Evolutionary conservation across 2,329 filamentous ascomycete species (phyloP), one percentile per base, ranked within the genome.

Genomic region (Ceratocystis ficicola): DNA sequence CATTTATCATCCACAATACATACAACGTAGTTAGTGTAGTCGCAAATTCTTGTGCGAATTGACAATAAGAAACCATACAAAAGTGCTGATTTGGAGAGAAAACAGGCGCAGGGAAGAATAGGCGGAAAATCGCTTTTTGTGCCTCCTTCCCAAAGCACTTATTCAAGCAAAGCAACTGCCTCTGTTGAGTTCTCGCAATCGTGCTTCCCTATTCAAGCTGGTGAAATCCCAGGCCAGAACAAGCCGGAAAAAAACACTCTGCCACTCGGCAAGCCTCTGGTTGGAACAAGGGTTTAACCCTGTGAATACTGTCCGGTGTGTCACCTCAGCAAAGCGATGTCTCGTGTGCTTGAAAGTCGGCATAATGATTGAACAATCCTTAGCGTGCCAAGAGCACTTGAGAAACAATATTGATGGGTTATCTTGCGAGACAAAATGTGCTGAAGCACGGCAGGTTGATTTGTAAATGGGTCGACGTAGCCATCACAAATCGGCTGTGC

Each of bases 321-420:
- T 57, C 52, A 57, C 52, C 52, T 57, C 52, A 32, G 30, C 22
- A 30, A 57, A 57, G 22, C 25, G 17, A 28, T 57, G 52, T 57
- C 30, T 57, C 20, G 52, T 57, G 52, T 57, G 32, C 28, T n/a
- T 57, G 52, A 5, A 30, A 20, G 52, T 57, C 52, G 52, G 52
- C 52, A 57, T 57, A 57, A 57, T 32, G 20, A 57, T 57, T 41
- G n/a, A 28, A 6, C 52, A 57, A 57, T 57, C 52, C 52, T 57
- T 28, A 57, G 52, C 2, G n/a, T 57, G 25, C 48, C 30, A 28
- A 28, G 52, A 15, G n/a, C 22, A 32, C 20, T 57, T 57, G 25
- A 57, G 25, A 57, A 57, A 32, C 52, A 57, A 17, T n/a, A 57
- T 57, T 57, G 25, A 28, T 32, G 28, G 52, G 22, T 2, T 25